Conservation (phyloP, 2,329 filamentous ascomycete species). For the Juglanconis oblonga region DNA sequence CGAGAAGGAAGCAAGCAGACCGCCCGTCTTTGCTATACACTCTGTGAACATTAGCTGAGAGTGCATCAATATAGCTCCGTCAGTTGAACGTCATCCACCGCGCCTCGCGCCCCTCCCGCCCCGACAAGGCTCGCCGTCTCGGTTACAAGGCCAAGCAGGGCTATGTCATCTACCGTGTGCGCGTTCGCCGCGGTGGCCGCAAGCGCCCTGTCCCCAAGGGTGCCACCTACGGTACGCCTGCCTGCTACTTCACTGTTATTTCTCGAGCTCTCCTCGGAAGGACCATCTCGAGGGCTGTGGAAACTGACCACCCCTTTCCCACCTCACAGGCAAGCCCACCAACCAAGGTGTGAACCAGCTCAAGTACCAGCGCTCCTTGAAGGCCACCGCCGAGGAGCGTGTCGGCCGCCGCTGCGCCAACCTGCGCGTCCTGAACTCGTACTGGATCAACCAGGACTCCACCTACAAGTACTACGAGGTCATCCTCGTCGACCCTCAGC, state of each 20-base stretch:
- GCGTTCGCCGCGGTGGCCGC: constrained; percentile 97
- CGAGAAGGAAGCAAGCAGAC: constrained; percentile 29
- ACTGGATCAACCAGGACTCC: constrained; percentile 99
- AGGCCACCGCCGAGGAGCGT: constrained; percentile 98
- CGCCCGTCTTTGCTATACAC: constrained; percentile 78
- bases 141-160: constrained; percentile 99
- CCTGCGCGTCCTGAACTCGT: constrained; percentile 98
- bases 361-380: constrained; percentile 99
- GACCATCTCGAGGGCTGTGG: not conserved
- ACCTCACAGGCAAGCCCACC: constrained; percentile 87
- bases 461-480: constrained; percentile 99
- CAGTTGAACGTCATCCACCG: constrained; percentile 99
- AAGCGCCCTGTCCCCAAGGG: constrained; percentile 96
- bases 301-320: not conserved
- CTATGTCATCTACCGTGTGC: constrained; percentile 99
- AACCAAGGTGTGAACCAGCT: constrained; percentile 99
- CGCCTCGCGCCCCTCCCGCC: constrained; percentile 94
- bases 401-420: constrained; percentile 99
- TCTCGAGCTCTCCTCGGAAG: not conserved
- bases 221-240: constrained; percentile 84
- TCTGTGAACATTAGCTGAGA: constrained; percentile 99
- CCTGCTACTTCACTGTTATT: not conserved
- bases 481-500: constrained; percentile 98
- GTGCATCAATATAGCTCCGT: constrained; percentile 99
- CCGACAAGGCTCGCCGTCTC: constrained; percentile 99